Conservation (phyloP, 2,329 filamentous ascomycete species). For the Fusarium pseudocircinatum region DNA sequence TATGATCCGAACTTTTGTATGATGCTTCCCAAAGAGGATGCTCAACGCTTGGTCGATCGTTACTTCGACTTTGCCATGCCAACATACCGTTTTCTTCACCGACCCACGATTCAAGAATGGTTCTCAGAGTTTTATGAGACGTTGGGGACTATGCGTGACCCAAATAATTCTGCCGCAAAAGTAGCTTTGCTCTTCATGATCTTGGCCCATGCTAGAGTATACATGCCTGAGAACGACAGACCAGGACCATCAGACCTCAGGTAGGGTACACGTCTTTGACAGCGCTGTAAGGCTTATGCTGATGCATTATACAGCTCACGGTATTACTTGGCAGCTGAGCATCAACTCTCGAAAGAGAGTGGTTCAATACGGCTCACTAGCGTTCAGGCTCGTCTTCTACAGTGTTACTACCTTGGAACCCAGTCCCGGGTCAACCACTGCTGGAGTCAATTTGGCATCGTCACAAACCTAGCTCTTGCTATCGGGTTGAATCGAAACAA, state of each 20-base stretch:
- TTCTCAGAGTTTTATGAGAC: conserved; percentile 53
- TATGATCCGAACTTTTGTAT: conserved; percentile 50
- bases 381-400: conserved; percentile 53
- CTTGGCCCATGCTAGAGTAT: conserved; percentile 61
- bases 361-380: conserved; percentile 52
- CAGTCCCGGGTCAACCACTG: conserved; percentile 59
- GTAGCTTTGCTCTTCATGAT: conserved; percentile 59
- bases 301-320: conserved; percentile 18
- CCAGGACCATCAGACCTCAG: conserved; percentile 24
- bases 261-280: too few species aligned
- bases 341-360: conserved; percentile 51
- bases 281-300: too few species aligned
- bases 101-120: conserved; percentile 61
- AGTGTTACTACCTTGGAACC: conserved; percentile 56
- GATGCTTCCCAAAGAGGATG: conserved; percentile 51
- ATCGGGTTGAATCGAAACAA: conserved; percentile 45
- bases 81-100: conserved; percentile 64
- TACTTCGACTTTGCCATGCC: conserved; percentile 68
- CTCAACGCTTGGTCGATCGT: conserved; percentile 53
- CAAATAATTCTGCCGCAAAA: conserved; percentile 37
- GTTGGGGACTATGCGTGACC: conserved; percentile 41
- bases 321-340: conserved; percentile 46
- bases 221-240: conserved; percentile 45
- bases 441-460: conserved; percentile 58
- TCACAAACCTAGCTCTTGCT: conserved; percentile 50